Evolutionary conservation across 2,329 filamentous ascomycete species (phyloP).

Genomic region (Fusarium haematococcum): DNA sequence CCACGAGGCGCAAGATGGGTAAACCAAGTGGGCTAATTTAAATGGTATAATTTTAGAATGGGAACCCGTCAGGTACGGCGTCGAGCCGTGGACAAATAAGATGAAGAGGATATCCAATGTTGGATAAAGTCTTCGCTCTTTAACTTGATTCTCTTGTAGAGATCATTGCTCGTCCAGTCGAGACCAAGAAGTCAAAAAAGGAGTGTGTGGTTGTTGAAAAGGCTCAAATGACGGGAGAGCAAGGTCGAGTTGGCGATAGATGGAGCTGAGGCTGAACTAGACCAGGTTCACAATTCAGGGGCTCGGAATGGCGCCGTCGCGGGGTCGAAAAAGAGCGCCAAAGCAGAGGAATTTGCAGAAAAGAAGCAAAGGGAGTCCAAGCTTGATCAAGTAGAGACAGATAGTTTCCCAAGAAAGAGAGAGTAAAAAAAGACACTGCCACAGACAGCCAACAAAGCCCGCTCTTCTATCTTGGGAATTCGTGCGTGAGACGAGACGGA

Average conservation of each 20-base stretch:
- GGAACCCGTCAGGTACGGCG: neutral
- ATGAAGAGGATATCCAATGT: neutral
- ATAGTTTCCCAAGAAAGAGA: neutral
- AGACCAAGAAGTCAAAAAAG: neutral
- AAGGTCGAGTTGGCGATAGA: neutral
- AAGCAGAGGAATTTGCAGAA: conserved; percentile 1
- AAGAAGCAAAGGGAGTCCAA: conserved; percentile 13
- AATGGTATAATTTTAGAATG: conserved; percentile 36
- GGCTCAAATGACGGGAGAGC: neutral
- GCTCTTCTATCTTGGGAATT: conserved; percentile 5
- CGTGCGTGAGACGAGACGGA: conserved; percentile 2
- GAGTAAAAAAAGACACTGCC: conserved; percentile 12
- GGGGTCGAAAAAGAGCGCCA: conserved; percentile 21
- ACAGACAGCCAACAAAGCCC: conserved; percentile 23
- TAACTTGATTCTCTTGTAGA: neutral
- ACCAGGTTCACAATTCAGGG: conserved; percentile 29
- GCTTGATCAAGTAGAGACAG: conserved; percentile 8
- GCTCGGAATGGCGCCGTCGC: conserved; percentile 30
- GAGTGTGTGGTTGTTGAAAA: neutral
- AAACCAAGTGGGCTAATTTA: conserved; percentile 33
- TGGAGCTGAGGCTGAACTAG: conserved; percentile 11
- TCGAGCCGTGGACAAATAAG: neutral
- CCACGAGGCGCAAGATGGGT: conserved; percentile 29
- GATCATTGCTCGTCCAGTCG: conserved; percentile 2
- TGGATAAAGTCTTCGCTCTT: neutral